Evolutionary conservation across 208 protist genomes (phyloP).

Genomic region (Trypanosoma avium): DNA sequence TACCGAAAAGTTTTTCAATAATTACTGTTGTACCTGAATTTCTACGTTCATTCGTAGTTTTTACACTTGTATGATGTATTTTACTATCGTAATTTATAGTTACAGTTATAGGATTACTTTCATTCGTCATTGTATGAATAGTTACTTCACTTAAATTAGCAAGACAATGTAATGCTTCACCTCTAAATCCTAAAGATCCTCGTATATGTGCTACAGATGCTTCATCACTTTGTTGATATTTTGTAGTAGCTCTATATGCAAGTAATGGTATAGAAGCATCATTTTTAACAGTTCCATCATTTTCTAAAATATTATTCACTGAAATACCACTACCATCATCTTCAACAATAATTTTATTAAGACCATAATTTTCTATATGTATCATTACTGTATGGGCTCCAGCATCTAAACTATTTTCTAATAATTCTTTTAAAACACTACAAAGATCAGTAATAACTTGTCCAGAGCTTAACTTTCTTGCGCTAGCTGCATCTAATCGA

Average conservation of each 20-base stretch:
- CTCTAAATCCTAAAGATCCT: constrained; percentile 93
- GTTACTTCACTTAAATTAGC: constrained; percentile 75
- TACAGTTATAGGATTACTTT: constrained; percentile 36
- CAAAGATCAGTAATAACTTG: constrained; percentile 84
- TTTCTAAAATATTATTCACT: constrained; percentile 38
- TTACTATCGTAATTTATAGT: constrained; percentile 46
- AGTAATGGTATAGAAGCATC: constrained; percentile 58
- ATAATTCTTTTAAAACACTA: constrained; percentile 84
- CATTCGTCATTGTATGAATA: constrained; percentile 65
- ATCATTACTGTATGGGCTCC: constrained; percentile 57
- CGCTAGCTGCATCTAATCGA: constrained; percentile 69
- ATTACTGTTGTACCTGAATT: constrained; percentile 79
- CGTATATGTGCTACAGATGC: neutral
- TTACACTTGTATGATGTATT: constrained; percentile 18
- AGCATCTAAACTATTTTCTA: constrained; percentile 89
- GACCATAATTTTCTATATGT: constrained; percentile 60
- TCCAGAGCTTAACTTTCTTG: constrained; percentile 73
- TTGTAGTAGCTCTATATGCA: constrained; percentile 63
- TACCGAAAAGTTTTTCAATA: constrained; percentile 71
- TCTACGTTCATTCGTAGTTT: constrained; percentile 24
- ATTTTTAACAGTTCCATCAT: constrained; percentile 24
- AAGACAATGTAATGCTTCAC: constrained; percentile 96
- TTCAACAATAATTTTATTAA: constrained; percentile 72
- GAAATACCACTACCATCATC: constrained; percentile 84
- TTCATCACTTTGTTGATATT: constrained; percentile 19